A percentile compares a stretch with the other conserved stretches of the same genome.
These are phyloP conservation scores for Phytophthora pini DNA, from an alignment of 352 stramenopile species.

Conservation along the genomic window DNA sequence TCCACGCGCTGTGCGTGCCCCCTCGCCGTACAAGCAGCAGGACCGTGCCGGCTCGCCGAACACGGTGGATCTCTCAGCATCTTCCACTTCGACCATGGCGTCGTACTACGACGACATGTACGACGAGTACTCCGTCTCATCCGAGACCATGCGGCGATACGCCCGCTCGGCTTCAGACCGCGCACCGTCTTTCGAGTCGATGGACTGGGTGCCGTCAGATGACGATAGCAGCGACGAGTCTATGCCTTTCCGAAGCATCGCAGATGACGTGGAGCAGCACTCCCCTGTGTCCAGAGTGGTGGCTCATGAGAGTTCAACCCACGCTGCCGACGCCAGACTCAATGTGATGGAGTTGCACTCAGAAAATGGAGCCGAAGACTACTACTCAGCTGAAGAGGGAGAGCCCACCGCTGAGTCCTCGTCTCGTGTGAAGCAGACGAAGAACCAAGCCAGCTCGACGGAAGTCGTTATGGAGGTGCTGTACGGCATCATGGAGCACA, in stretches of 20 bases:
- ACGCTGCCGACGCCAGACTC: constrained; percentile 6
- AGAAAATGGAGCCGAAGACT: constrained; percentile 27
- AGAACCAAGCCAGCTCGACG: constrained; percentile 36
- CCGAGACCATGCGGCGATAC: constrained; percentile 39
- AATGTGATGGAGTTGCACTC: constrained; percentile 27
- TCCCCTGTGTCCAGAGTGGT: constrained; percentile 28
- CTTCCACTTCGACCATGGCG: constrained; percentile 71
- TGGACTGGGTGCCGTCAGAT: constrained; percentile 52
- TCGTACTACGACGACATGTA: constrained; percentile 76
- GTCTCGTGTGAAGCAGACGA: constrained; percentile 19
- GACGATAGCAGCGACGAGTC: constrained; percentile 42
- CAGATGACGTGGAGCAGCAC: constrained; percentile 32
- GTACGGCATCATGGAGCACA: constrained; percentile 68
- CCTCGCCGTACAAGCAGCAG: constrained; percentile 45
- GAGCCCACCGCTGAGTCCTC: constrained; percentile 25
- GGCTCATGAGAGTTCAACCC: constrained; percentile 7
- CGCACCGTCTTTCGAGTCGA: constrained; percentile 49
- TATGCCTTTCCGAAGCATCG: constrained; percentile 42
- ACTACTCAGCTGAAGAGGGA: constrained; percentile 40
- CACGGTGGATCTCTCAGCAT: constrained; percentile 64
- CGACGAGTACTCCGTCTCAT: constrained; percentile 47
- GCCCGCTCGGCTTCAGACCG: constrained; percentile 44
- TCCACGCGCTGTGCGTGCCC: constrained; percentile 19
- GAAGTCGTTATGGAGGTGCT: constrained; percentile 67
- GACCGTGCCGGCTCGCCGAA: constrained; percentile 32